These are phyloP conservation scores for Cafeteria roenbergensis DNA, from an alignment of 108 stramenopile genomes.

Conservation along the genomic window DNA sequence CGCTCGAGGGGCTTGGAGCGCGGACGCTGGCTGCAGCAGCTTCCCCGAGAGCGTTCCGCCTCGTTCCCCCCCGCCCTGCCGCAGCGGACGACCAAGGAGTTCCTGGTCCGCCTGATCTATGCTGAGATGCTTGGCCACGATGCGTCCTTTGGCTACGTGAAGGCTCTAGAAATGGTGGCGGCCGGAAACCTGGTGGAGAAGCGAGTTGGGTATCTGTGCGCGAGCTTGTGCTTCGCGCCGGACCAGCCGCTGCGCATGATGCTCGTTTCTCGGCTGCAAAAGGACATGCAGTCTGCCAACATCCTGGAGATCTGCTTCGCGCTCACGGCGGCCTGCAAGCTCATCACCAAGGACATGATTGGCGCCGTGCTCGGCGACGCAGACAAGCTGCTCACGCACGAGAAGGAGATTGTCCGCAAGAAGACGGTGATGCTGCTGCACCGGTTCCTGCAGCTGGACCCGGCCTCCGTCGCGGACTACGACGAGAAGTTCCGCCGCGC, in stretches of 20 bases:
- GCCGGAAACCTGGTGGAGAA: slow-evolving; percentile 14
- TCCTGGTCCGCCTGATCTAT: slow-evolving; percentile 83
- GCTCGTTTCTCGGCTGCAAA: slow-evolving; percentile 96
- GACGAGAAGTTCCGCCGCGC: slow-evolving; percentile 68
- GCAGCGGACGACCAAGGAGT: slow-evolving; percentile 82
- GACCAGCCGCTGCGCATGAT: slow-evolving; percentile 95
- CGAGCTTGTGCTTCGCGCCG: slow-evolving; percentile 72
- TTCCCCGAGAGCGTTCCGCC: no score
- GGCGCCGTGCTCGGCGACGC: slow-evolving; percentile 50
- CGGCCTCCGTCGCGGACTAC: slow-evolving; percentile 56
- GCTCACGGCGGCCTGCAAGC: slow-evolving; percentile 59
- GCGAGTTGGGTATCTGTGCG: slow-evolving; percentile 68
- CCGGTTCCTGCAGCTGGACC: slow-evolving; percentile 73
- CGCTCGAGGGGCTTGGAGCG: no score
- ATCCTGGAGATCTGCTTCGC: slow-evolving; percentile 77
- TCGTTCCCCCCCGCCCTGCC: not conserved
- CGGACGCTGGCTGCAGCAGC: no score
- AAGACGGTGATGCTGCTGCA: slow-evolving; percentile 81
- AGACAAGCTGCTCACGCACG: slow-evolving; percentile 32
- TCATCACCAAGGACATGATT: slow-evolving; percentile 85
- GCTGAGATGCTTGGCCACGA: slow-evolving; percentile 99
- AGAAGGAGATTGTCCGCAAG: slow-evolving; percentile 61
- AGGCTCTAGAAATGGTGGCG: slow-evolving; percentile 53
- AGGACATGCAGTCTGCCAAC: slow-evolving; percentile 74
- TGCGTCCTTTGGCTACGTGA: slow-evolving; percentile 84